Conservation (phyloP, 2,329 filamentous ascomycete genomes). For the Phaeosphaeriaceae sp. region DNA sequence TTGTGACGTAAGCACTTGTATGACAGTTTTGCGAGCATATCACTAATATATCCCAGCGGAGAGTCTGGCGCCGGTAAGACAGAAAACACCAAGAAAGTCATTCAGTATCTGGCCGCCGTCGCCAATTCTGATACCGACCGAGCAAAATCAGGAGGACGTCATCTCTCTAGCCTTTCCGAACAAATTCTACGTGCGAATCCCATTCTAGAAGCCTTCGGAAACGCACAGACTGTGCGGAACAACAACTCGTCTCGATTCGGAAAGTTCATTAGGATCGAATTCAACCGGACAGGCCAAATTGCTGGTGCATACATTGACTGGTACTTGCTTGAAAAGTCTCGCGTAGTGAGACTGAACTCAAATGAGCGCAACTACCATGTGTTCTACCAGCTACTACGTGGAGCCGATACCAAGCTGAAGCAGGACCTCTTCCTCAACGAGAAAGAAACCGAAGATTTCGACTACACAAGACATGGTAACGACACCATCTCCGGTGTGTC, state of each 20-base stretch:
- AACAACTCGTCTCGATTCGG: constrained; percentile 98
- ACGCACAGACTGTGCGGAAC: constrained; percentile 96
- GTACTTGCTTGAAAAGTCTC: constrained; percentile 98
- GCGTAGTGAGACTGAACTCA: constrained; percentile 85
- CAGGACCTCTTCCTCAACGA: constrained; percentile 77
- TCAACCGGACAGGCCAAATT: constrained; percentile 85
- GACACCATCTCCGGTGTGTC: constrained; percentile 90
- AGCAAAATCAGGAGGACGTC: constrained; percentile 64
- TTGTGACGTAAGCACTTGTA: constrained; percentile 81
- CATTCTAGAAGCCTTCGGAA: constrained; percentile 96
- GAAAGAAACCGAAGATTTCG: constrained; percentile 82
- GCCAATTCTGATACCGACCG: constrained; percentile 79
- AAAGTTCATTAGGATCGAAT: constrained; percentile 98
- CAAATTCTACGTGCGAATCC: constrained; percentile 96
- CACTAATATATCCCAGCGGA: constrained; percentile 59
- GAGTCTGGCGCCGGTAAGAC: constrained; percentile 98
- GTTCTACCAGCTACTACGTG: constrained; percentile 93
- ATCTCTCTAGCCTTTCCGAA: constrained; percentile 87
- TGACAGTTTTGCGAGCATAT: background rate
- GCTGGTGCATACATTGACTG: constrained; percentile 97
- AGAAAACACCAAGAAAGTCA: constrained; percentile 99
- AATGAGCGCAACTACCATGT: constrained; percentile 96
- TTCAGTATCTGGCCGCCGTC: constrained; percentile 95
- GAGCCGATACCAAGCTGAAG: constrained; percentile 75
- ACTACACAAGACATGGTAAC: constrained; percentile 90